Evolutionary conservation across 2,329 filamentous ascomycete genomes (phyloP).

Genomic region (Ascosphaera apis): DNA sequence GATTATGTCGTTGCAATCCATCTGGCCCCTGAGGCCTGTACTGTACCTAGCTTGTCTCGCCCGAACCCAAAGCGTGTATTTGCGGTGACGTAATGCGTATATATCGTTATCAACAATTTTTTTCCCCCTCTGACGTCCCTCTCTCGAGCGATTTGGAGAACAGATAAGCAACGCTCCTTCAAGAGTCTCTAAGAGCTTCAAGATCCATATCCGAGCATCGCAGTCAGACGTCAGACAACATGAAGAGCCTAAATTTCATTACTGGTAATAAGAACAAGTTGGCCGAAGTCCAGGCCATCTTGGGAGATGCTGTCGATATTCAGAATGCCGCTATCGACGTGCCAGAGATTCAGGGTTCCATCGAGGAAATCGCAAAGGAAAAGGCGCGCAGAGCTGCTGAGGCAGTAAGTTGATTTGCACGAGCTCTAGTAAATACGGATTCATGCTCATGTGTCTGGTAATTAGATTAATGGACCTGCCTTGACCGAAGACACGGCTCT

Average conservation of each 20-base stretch:
- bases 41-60: too few species aligned
- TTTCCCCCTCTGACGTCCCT: too few species aligned
- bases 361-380: constrained; percentile 74
- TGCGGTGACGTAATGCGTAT: too few species aligned
- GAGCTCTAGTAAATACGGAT: background rate
- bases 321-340: constrained; percentile 56
- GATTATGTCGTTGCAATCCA: too few species aligned
- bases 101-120: too few species aligned
- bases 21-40: too few species aligned
- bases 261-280: constrained; percentile 94
- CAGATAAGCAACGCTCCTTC: too few species aligned
- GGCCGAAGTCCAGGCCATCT: constrained; percentile 65
- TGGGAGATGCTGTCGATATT: constrained; percentile 49
- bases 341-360: constrained; percentile 71
- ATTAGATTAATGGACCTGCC: constrained; percentile 59
- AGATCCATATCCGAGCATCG: too few species aligned
- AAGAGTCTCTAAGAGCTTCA: too few species aligned
- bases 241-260: constrained; percentile 60
- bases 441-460: background rate
- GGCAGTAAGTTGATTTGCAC: constrained; percentile 28
- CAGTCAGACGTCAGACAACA: constrained; percentile 19
- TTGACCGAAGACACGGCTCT: constrained; percentile 90
- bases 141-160: too few species aligned
- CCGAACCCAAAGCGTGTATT: too few species aligned
- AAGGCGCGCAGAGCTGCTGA: constrained; percentile 71